Conservation (phyloP, 345 rosid genomes). For the Linum trigynum region DNA sequence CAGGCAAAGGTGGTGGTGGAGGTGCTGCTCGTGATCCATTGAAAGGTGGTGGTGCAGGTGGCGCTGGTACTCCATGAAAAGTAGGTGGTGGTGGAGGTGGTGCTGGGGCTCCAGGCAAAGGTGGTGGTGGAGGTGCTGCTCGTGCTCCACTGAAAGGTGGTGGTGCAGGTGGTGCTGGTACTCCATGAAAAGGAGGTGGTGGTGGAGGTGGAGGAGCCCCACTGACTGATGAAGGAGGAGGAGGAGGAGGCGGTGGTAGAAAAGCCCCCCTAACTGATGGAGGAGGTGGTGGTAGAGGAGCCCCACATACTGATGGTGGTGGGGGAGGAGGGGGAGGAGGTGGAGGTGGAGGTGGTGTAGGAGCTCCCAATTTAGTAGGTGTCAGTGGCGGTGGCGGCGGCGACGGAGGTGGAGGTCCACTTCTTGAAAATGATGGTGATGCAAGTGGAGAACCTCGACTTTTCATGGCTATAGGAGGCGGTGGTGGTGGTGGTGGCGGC, state of each 20-base stretch:
- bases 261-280: constrained; percentile 17
- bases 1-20: constrained; percentile 6
- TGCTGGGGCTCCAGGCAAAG: constrained; percentile 8
- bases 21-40: constrained; percentile 28
- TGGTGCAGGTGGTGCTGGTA: constrained; percentile 24
- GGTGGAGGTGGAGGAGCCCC: constrained; percentile 13
- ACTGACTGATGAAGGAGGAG: constrained; percentile 20
- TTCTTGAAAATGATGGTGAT: neutral
- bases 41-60: constrained; percentile 10
- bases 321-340: constrained; percentile 18
- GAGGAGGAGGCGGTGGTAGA: constrained; percentile 29
- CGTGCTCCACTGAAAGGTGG: neutral
- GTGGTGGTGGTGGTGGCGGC: too few species aligned
- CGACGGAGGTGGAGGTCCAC: constrained; percentile 10
- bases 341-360: constrained; percentile 20
- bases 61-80: neutral
- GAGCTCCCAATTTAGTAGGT: neutral
- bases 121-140: constrained; percentile 22
- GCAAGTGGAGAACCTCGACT: neutral
- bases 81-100: constrained; percentile 20
- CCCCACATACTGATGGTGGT: constrained; percentile 7
- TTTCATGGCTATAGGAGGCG: neutral
- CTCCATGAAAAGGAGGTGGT: constrained; percentile 9
- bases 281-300: constrained; percentile 30
- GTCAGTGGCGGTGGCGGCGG: constrained; percentile 9